Evolutionary conservation across 805 yeast species (phyloP), one percentile per base, ranked within the genome.

Genomic region (Zygosaccharomyces bailii): DNA sequence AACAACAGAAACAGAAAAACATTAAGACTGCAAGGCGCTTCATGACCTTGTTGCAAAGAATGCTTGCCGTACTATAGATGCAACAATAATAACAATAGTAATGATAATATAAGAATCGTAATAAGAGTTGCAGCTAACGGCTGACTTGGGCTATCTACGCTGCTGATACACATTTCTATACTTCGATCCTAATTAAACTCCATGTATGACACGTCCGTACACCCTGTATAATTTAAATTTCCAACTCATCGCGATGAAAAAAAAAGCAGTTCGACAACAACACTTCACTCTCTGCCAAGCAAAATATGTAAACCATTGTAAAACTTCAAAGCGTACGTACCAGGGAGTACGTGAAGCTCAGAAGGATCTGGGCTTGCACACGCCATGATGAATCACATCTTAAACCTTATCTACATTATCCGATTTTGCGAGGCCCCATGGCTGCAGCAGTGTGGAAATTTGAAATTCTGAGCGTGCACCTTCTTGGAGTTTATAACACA

Each of bases 361-460:
- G 31, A 27, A 27, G 31, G 31, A 3, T 27, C 31, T 27, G 31
- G 7, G 31, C 31, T 27, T 27, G 31, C 5, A n/a, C 14, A 25
- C 40, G 40, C 40, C 32, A 17, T 37, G 40, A 37, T 37, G 40
- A 37, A 17, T 16, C 13, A 37, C n/a, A 29, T 23, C 40, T 25
- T 16, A 13, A 36, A 37, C 29, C 40, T 37, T 37, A 37, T 37
- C 40, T 37, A 37, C 40, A 37, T 37, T 37, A 37, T 37, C 40
- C 32, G 30, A 37, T 27, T n/a, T 27, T 25, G 40, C 40, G 17
- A 14, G 30, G 32, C 40, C 40, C 40, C 40, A 37, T 27, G 40
- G 40, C 33, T 37, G 31, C 30, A 9, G 40, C 40, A 7, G 32
- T 37, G 40, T 37, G 40, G 40, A 37, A 25, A 10, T 10, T 25